Base-by-base conservation (phyloP, 805 yeast genomes). In the Wickerhamiella vanderwaltii region DNA sequence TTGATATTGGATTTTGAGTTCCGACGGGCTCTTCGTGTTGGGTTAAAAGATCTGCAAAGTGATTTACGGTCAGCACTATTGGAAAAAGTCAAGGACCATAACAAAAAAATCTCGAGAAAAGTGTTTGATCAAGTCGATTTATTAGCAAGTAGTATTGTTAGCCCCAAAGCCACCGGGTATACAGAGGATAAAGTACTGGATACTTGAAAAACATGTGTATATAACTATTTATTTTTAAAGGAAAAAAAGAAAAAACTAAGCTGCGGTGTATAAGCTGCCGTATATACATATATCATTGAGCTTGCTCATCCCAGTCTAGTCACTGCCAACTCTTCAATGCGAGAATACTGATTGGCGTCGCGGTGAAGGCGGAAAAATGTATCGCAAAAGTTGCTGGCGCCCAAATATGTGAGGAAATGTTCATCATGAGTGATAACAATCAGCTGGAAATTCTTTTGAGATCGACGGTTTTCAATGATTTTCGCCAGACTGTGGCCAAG, bases 341-440 rank as follows among this genome's bases (percentile, higher is more conserved):
- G 73, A 2, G 95, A 83, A 48, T 77, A 77, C 53, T 86, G 91
- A 43, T 81, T 69, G 44, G 78, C 81, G 58, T 86, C 85, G 56
- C 98, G 69, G 49, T 72, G 72, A 12, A 91, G 77, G 46, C 81
- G 69, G 61, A 79, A 91, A 60, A 82, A 91, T 56, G 81, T 86
- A 56, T 85, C 95, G 9, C 94, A 77, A 55, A 82, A 86, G 44
- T 75, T 72, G 16, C 78, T 71, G 0, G 96, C 95, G 58, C 80
- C 77, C 78, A 91, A 86, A 55, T 77, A 77, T 37, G 75, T 71
- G 52, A 91, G 66, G 55, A 91, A 91, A 52, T 80, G 79, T 59
- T 88, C 96, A 61, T 91, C 99, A 56, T 91, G 99, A 0, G 98
- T 91, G 50, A 91, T 91, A 5, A 91, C 93, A 53, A 91, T 86